These are phyloP conservation scores for Paracoccidioides brasiliensis DNA, from an alignment of 2,329 filamentous ascomycete species.

Conservation along the genomic window DNA sequence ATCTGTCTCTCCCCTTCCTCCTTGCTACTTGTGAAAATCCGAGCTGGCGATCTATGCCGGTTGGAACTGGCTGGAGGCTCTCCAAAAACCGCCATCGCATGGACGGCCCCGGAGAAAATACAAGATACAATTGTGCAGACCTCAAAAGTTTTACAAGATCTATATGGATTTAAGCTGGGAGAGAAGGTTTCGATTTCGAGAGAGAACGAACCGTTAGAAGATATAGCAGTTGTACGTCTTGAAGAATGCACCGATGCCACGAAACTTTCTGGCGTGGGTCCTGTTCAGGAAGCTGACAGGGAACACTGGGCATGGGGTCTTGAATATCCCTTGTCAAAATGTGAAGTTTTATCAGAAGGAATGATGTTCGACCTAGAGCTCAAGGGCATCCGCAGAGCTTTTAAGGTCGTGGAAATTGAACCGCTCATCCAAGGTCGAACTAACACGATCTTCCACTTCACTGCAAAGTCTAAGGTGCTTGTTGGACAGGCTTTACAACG, in stretches of 20 bases:
- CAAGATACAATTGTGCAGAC: constrained; percentile 57
- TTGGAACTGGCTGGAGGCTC: constrained; percentile 18
- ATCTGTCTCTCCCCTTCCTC: constrained; percentile 44
- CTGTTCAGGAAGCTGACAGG: constrained; percentile 24
- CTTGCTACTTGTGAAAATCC: constrained; percentile 42
- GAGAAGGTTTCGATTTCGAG: constrained; percentile 52
- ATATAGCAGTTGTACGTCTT: constrained; percentile 47
- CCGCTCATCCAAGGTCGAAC: constrained; percentile 28
- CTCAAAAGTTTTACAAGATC: constrained; percentile 59
- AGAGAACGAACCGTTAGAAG: constrained; percentile 38
- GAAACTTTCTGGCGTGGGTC: constrained; percentile 12
- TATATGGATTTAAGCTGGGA: constrained; percentile 58
- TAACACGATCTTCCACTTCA: constrained; percentile 28
- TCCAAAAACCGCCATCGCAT: constrained; percentile 48
- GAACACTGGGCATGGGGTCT: constrained; percentile 38
- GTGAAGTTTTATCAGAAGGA: constrained; percentile 57
- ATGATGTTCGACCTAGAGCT: constrained; percentile 54
- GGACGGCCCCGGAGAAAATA: constrained; percentile 49
- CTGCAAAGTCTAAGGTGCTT: constrained; percentile 20
- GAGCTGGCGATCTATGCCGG: constrained; percentile 45
- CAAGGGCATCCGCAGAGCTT: constrained; percentile 46
- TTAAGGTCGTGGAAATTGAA: constrained; percentile 50
- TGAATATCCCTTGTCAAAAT: constrained; percentile 34
- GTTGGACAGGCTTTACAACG: constrained; percentile 15
- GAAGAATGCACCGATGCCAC: constrained; percentile 42